Evolutionary conservation across 345 rosid species (phyloP).

Genomic region (Clausena lansium): DNA sequence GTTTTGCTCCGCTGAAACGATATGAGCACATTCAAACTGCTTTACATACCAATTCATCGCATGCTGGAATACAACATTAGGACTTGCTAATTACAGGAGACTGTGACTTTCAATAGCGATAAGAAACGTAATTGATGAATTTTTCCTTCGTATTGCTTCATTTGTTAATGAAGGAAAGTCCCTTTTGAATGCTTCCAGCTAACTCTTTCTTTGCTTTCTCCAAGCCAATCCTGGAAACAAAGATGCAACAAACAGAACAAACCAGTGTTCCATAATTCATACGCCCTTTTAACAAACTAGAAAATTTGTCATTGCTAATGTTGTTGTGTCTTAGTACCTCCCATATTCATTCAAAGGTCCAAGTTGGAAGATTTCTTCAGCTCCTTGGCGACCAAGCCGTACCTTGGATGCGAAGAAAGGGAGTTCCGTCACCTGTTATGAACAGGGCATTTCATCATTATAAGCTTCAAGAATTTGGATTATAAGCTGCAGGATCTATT

Average conservation of each 20-base stretch:
- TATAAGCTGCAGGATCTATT: too few relatives aligned
- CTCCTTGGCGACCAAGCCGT: constrained; percentile 68
- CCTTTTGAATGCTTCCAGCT: constrained; percentile 73
- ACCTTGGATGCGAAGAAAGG: constrained; percentile 83
- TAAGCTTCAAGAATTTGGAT: not conserved
- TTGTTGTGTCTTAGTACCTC: constrained; percentile 33
- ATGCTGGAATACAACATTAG: not conserved
- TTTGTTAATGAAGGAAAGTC: constrained; percentile 60
- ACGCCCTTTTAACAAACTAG: not conserved
- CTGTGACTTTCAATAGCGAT: not conserved
- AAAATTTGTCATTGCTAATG: not conserved
- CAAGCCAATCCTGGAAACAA: constrained; percentile 49
- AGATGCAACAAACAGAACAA: not conserved
- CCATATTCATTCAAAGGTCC: constrained; percentile 75
- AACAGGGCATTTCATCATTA: not conserved
- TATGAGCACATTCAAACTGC: not conserved
- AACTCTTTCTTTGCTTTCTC: constrained; percentile 75
- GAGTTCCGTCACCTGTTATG: constrained; percentile 63
- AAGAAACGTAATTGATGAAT: not conserved
- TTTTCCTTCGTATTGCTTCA: constrained; percentile 22
- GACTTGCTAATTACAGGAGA: not conserved
- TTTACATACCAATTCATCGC: not conserved
- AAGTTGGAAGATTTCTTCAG: constrained; percentile 61
- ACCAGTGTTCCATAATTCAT: not conserved
- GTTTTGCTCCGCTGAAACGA: not conserved